Percentiles rank a stretch among this genome's conserved stretches.
Conservation (phyloP, 2,329 filamentous ascomycete species). For the Fusarium mexicanum region DNA sequence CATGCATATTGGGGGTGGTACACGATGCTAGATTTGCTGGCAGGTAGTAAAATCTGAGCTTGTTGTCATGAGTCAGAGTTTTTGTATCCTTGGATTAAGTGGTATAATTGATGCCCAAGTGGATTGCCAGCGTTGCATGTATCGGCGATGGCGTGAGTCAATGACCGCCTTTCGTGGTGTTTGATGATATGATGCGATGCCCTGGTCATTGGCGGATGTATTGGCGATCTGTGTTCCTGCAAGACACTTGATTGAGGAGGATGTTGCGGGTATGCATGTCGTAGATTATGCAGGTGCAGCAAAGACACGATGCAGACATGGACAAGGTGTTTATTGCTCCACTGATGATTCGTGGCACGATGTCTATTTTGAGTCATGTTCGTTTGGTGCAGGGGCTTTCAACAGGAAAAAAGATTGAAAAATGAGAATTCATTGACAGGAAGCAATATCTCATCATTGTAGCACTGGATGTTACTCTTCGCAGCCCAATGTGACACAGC, state of each 20-base stretch:
- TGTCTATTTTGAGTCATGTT: not conserved
- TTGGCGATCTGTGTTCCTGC: not conserved
- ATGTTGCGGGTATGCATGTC: not conserved
- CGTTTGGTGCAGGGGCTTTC: rapidly evolving
- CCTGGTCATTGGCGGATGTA: not conserved
- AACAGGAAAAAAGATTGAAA: rapidly evolving
- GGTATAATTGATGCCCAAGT: slow-evolving; percentile 21
- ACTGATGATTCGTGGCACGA: not conserved
- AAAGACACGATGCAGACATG: not conserved
- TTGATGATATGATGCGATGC: not conserved
- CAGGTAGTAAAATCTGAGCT: not conserved
- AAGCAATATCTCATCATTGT: not conserved
- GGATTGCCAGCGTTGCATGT: not conserved
- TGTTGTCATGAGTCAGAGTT: slow-evolving; percentile 24
- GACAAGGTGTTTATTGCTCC: not conserved
- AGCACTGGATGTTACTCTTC: not conserved
- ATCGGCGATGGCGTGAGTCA: not conserved
- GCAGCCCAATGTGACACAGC: not conserved
- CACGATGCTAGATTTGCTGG: slow-evolving; percentile 22
- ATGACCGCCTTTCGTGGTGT: not conserved
- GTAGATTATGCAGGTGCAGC: slow-evolving; percentile 1
- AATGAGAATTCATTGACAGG: not conserved
- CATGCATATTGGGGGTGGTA: slow-evolving; percentile 17
- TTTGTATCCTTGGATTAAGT: not conserved
- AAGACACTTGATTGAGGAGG: not conserved